Evolutionary conservation across 257 asterid genomes (phyloP), one percentile per base, ranked within the genome.

Genomic region (Perilla frutescens): DNA sequence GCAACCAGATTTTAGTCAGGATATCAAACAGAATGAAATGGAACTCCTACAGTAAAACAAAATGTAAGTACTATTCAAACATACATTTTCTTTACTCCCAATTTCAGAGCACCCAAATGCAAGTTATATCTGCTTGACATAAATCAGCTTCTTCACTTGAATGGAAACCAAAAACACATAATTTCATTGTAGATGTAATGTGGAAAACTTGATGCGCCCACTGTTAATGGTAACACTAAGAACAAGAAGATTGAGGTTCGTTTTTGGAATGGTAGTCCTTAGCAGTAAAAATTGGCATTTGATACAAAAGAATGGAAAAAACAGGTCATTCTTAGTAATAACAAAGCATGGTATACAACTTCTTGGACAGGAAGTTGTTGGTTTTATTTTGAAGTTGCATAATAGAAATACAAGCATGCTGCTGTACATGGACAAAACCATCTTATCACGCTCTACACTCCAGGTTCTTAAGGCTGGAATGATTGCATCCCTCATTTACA

Each of bases 121-220:
- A 63, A 39, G 63, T 39, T 53, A 43, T 48, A 47, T 26, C 13
- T 70, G 69, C 66, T 62, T 43, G n/a, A 53, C 43, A 43, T 51
- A 12, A 39, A 67, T 8, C 59, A 43, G 51, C 37, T 37, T 47
- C n/a, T 36, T 45, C 67, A 31, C 61, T 66, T 32, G 13, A 66
- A 1, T 3, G 12, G 15, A 1, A 40, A 50, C 47, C 37, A 60
- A 60, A 60, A 15, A 43, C 69, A 43, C 14, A 64, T 31, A 41
- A 29, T 41, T 15, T 31, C 5, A 31, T 29, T 7, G 3, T 12
- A 9, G 53, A 13, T 53, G 37, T 43, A 2, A 15, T 4, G 12
- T 13, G 14, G 14, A 64, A 54, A 3, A 54, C 58, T 41, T 13
- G 54, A 29, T 40, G 47, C 13, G 29, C 31, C 78, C 43, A 40